Conservation (phyloP, 768 basidiomycete genomes). For the Rubroboletus satanas region DNA sequence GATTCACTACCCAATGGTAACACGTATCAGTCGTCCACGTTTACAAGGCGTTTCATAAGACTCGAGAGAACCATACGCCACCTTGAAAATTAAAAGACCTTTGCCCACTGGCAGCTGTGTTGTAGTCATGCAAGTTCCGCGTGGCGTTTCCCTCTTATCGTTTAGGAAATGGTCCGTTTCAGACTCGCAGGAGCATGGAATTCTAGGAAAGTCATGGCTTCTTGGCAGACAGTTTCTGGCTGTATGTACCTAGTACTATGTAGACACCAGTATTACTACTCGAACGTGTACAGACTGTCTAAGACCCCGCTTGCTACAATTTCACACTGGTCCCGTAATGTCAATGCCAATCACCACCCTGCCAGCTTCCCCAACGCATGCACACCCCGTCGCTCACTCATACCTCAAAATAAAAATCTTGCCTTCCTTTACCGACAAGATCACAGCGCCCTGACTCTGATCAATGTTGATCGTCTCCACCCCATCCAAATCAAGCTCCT, state of each 20-base stretch:
- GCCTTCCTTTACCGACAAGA: slow-evolving; percentile 62
- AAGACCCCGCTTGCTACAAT: neutral
- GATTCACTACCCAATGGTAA: neutral
- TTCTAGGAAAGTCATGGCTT: neutral
- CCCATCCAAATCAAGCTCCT: slow-evolving; percentile 57
- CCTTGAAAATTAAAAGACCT: neutral
- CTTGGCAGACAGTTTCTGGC: neutral
- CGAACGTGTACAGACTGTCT: neutral
- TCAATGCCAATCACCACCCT: too few species aligned
- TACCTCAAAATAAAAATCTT: slow-evolving; percentile 74
- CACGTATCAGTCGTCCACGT: neutral
- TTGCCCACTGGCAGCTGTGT: neutral
- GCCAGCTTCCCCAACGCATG: neutral
- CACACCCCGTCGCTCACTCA: slow-evolving; percentile 28
- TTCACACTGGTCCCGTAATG: neutral
- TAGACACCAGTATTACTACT: neutral
- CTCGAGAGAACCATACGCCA: neutral
- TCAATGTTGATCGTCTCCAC: slow-evolving; percentile 80
- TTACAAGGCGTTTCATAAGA: neutral
- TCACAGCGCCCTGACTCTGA: slow-evolving; percentile 70
- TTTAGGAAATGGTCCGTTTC: neutral
- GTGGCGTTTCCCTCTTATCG: neutral
- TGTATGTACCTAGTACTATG: neutral
- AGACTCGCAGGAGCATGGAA: neutral
- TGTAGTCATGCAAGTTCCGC: neutral